phyloP scores from a whole-genome alignment of 2,329 filamentous ascomycete genomes.

The Paraphoma chrysanthemicola region DNA sequence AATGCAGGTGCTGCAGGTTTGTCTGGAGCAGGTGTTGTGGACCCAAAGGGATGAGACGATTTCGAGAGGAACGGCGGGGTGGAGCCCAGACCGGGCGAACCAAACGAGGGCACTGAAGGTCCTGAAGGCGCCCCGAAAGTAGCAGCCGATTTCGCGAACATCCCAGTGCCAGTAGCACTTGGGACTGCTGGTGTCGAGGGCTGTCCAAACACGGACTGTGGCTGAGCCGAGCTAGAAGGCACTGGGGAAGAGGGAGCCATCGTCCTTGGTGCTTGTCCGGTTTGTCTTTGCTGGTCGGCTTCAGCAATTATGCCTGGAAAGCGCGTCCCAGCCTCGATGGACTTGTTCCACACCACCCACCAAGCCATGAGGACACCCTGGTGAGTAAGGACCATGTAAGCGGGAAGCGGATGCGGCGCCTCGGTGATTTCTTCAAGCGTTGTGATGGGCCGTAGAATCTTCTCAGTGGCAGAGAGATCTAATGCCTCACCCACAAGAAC shows the following conservation, averaged over 20 bases:
- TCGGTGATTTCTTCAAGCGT: conserved; percentile 78
- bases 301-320: conserved; percentile 73
- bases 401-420: conserved; percentile 81
- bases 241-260: conserved; percentile 22
- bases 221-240: conserved; percentile 13
- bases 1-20: conserved; percentile 29
- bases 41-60: conserved; percentile 24
- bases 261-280: conserved; percentile 28
- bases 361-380: conserved; percentile 85
- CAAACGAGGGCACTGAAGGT: conserved; percentile 32
- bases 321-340: conserved; percentile 74
- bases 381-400: conserved; percentile 83
- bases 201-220: conserved; percentile 15
- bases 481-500: conserved; percentile 79
- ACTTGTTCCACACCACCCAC: conserved; percentile 92
- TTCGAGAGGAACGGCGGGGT: conserved; percentile 20
- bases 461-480: conserved; percentile 84
- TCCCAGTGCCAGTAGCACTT: background rate
- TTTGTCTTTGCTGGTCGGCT: conserved; percentile 31
- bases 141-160: conserved; percentile 19
- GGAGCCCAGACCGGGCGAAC: conserved; percentile 20
- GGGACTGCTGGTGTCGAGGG: conserved; percentile 16
- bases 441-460: conserved; percentile 77
- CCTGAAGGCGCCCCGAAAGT: conserved; percentile 36
- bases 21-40: conserved; percentile 16